phyloP scores from a whole-genome alignment of 495 filamentous ascomycete species.

The Chaetomium fimeti region DNA sequence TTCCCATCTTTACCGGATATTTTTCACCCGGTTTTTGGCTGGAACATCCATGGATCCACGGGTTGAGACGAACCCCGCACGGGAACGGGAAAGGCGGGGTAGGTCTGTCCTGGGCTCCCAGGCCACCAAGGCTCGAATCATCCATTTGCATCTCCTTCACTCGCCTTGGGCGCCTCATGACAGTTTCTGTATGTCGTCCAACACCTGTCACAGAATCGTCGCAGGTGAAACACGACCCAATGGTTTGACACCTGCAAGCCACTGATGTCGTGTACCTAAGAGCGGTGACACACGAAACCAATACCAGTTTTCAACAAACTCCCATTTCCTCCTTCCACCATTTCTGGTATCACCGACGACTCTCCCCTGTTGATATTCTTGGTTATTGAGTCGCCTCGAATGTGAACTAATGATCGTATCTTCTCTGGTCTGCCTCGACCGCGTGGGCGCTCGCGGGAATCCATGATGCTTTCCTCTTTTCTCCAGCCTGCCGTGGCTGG shows the following conservation, averaged over 20 bases:
- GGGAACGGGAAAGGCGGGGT: conserved; percentile 16
- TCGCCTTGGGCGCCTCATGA: neutral
- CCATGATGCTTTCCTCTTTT: conserved; percentile 30
- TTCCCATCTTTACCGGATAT: conserved; percentile 4
- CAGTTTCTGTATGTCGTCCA: neutral
- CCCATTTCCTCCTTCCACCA: neutral
- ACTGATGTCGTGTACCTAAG: conserved; percentile 12
- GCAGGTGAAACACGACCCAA: neutral
- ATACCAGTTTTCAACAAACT: conserved; percentile 10
- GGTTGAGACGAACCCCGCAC: conserved; percentile 14
- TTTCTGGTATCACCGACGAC: neutral
- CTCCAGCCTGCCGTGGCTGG: conserved; percentile 31
- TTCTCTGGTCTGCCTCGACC: conserved; percentile 26
- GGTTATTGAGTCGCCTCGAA: conserved; percentile 3
- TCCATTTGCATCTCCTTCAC: neutral
- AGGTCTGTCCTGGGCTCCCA: neutral
- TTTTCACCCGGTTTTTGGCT: conserved; percentile 1
- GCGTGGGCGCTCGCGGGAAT: conserved; percentile 26
- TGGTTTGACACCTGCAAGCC: conserved; percentile 16
- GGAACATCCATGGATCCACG: neutral
- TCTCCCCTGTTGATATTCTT: neutral
- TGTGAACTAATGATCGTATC: conserved; percentile 30
- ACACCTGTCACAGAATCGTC: neutral
- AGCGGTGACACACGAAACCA: conserved; percentile 8
- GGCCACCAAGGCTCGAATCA: neutral